Base-by-base conservation (phyloP, 1,139 yeast species). In the Nakaseomyces kungkrabaensis region DNA sequence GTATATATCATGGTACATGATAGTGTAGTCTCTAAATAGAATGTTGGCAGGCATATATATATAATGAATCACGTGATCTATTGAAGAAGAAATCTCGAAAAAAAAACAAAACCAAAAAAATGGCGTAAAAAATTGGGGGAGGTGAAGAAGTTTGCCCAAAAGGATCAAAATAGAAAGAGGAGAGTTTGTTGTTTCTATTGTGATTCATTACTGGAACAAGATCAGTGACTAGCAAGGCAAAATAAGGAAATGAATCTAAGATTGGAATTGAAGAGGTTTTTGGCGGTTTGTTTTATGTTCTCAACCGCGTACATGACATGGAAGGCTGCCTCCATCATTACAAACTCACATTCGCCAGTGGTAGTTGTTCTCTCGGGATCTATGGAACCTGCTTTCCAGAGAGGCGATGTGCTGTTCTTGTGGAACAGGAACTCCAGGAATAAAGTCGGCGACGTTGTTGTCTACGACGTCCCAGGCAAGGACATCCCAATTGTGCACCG, bases 371-470 rank as follows among this genome's bases (percentile, higher is more conserved):
- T 92, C 46, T 88, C 97, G 1, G 99, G 98, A 5, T 92, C 97
- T 1, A 92, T 92, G 99, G 98, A 94, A 66, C 99, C 99, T 1
- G 98, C 98, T 0, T 94, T 94, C 75, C 97, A 92, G 68, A 79
- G 98, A 68, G 99, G 99, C 47, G 99, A 92, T 65, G 83, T 94
- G 41, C 72, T 92, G 53, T 83, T 92, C 62, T 73, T 92, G 52
- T 89, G 96, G 96, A 92, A 92, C 68, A 75, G 97, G 56, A 82
- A 85, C 52, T 8, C 17, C 4, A 69, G 68, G 40, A 81, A 82
- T 38, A 72, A 77, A 47, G 95, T 90, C 1, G 99, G 99, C n/a
- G 98, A 92, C 62, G 76, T 92, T 27, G 97, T 92, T 10, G 98
- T 92, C n/a, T 92, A 94, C 66, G 92, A 92, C 60, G 78, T 90